These are phyloP conservation scores for Neurospora sp. DNA, from an alignment of 495 filamentous ascomycete species.

Conservation along the genomic window DNA sequence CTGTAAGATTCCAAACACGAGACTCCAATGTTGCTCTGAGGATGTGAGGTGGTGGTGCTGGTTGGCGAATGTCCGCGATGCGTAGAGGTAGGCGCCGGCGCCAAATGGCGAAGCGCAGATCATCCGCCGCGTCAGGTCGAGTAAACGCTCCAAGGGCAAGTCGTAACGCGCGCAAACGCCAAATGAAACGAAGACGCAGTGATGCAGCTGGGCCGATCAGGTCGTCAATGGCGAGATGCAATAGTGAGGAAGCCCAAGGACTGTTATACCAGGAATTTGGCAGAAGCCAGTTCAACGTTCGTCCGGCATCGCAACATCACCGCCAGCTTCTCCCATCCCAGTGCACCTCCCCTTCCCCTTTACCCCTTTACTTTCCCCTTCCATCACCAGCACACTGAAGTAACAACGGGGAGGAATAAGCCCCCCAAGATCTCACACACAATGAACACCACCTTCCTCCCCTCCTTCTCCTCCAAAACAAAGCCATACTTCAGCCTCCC, in stretches of 20 bases:
- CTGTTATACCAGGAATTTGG: neutral
- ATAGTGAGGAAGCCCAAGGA: accelerated
- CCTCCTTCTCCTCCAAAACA: neutral
- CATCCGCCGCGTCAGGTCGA: neutral
- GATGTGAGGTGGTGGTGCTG: neutral
- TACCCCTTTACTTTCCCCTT: neutral
- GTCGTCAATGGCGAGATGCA: neutral
- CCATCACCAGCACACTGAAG: neutral
- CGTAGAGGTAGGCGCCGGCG: neutral
- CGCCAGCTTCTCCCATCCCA: neutral
- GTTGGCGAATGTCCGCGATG: neutral
- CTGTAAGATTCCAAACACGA: no score
- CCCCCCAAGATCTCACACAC: neutral
- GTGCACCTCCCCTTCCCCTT: neutral
- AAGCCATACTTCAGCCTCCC: neutral
- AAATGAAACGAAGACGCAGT: neutral
- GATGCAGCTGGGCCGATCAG: neutral
- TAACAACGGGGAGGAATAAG: neutral
- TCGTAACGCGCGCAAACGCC: neutral
- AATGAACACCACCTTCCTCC: neutral
- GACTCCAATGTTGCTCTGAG: no score
- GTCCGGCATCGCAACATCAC: neutral
- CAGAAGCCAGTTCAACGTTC: neutral
- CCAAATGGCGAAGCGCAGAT: neutral
- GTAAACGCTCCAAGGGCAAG: neutral